Base-by-base conservation (phyloP, 2,329 filamentous ascomycete species). In the Diaporthe citri region DNA sequence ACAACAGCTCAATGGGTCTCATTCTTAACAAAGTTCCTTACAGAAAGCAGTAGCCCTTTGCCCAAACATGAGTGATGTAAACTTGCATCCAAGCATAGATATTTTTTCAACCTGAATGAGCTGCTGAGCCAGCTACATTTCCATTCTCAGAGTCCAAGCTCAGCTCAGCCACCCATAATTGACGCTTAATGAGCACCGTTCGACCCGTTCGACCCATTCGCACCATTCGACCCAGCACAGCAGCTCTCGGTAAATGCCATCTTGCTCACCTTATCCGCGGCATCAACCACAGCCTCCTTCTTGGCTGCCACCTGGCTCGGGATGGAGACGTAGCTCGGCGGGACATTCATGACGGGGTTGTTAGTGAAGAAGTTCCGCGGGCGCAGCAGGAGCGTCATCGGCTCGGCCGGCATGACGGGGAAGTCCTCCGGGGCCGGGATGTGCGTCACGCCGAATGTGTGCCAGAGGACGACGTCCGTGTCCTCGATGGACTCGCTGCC, bases 351-450 rank as follows among this genome's bases (percentile, higher is more conserved):
- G 72, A 91, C 93, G 2, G 95, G 95, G 81, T 96, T 97, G 79
- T 90, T 89, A 31, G 88, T 85, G 84, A 97, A 97, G 89, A 97
- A 97, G 86, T 97, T 93, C 56, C 95, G 87, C 4, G 95, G 95
- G 43, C 94, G 87, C 55, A 97, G 87, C 48, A 97, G 88, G 78
- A 97, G 86, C 1, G 91, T 94, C 89, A 98, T 96, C 0, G 94
- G 94, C 86, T 96, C 94, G 0, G 91, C 93, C 0, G 95, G 95
- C 95, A 98, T 98, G 79, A 98, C 88, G 41, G 96, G 96, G 86
- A 95, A 98, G 83, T 98, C 96, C 82, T 98, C 96, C 0, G 95
- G 95, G 0, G 94, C 87, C 0, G 96, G 95, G 87, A 98, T 96
- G 82, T 98, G 96, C 0, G 93, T 96, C 48, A 98, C 88, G 48